Conservation (phyloP, 768 basidiomycete genomes). For the Cystofilobasidium bisporidii region DNA sequence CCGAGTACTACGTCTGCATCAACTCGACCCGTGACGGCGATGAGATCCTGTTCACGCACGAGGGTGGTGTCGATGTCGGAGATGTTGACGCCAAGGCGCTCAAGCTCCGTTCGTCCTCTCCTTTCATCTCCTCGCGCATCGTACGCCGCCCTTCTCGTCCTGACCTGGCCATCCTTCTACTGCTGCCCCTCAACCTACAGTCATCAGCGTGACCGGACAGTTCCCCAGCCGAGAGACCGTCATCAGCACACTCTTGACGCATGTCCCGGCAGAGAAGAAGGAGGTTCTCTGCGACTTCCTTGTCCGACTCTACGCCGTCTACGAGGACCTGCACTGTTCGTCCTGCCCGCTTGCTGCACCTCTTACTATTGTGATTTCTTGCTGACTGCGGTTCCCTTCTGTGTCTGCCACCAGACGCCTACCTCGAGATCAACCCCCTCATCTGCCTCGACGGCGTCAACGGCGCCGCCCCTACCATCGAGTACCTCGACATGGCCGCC, state of each 20-base stretch:
- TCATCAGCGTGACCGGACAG: conserved; percentile 18
- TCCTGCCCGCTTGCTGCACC: neutral
- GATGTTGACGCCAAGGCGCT: conserved; percentile 97
- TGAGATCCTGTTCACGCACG: conserved; percentile 94
- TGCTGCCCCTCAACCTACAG: conserved; percentile 1
- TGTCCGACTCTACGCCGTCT: conserved; percentile 87
- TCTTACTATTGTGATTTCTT: neutral
- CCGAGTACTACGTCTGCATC: conserved; percentile 97
- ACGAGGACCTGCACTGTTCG: conserved; percentile 85
- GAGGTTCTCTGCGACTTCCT: conserved; percentile 92
- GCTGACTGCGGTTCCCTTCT: neutral
- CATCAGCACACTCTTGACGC: conserved; percentile 61
- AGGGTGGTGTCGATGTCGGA: conserved; percentile 96
- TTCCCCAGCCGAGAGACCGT: conserved; percentile 79
- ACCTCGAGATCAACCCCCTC: conserved; percentile 98
- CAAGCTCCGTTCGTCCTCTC: conserved; percentile 55
- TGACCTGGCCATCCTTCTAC: conserved; percentile 7
- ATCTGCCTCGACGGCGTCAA: conserved; percentile 77
- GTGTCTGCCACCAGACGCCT: conserved; percentile 51
- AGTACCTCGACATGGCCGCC: conserved; percentile 98
- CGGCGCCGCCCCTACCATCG: conserved; percentile 64
- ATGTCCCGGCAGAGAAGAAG: conserved; percentile 75
- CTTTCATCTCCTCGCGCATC: too few species aligned
- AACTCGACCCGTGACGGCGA: conserved; percentile 91
- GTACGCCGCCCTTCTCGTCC: too few species aligned